Percentiles rank a stretch among this genome's conserved stretches.
phyloP scores from a whole-genome alignment of 371 early-diverging fungal genomes.

The Fennellomyces sp. region DNA sequence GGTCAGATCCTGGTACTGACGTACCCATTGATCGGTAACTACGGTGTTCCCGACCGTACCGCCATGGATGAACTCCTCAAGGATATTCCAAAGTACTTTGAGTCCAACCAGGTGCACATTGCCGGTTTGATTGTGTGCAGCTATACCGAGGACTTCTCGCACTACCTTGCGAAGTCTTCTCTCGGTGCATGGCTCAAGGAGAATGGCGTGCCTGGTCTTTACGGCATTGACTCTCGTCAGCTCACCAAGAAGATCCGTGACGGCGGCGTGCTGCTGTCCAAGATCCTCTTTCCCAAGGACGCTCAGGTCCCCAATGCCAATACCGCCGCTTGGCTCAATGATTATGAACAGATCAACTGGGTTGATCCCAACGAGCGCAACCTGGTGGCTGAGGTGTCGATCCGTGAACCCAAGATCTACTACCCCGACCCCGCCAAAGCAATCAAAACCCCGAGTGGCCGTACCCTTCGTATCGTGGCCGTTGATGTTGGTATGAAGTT shows the following conservation, averaged over 20 bases:
- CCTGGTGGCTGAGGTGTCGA: slow-evolving; percentile 92
- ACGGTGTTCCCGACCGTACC: slow-evolving; percentile 86
- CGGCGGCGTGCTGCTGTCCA: slow-evolving; percentile 84
- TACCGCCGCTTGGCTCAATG: slow-evolving; percentile 58
- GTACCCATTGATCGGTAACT: slow-evolving; percentile 89
- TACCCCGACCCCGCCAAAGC: slow-evolving; percentile 63
- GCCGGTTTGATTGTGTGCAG: slow-evolving; percentile 86
- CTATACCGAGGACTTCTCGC: slow-evolving; percentile 83
- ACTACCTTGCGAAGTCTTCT: slow-evolving; percentile 89
- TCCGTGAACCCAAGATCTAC: slow-evolving; percentile 79
- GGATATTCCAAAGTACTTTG: slow-evolving; percentile 87
- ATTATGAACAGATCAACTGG: slow-evolving; percentile 84
- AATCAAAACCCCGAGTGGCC: slow-evolving; percentile 73
- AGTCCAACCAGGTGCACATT: slow-evolving; percentile 83
- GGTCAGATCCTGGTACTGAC: slow-evolving; percentile 95
- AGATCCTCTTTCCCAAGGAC: slow-evolving; percentile 84
- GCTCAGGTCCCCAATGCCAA: slow-evolving; percentile 57
- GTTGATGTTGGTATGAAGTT: slow-evolving; percentile 98
- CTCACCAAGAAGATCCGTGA: slow-evolving; percentile 84
- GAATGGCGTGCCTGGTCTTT: slow-evolving; percentile 84
- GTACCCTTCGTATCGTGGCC: slow-evolving; percentile 82
- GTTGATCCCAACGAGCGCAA: slow-evolving; percentile 91
- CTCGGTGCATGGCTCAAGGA: slow-evolving; percentile 89
- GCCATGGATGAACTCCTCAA: slow-evolving; percentile 76
- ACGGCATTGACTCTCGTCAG: slow-evolving; percentile 93